These are phyloP conservation scores for Mycena alexandri DNA, from an alignment of 768 basidiomycete species.

Conservation along the genomic window DNA sequence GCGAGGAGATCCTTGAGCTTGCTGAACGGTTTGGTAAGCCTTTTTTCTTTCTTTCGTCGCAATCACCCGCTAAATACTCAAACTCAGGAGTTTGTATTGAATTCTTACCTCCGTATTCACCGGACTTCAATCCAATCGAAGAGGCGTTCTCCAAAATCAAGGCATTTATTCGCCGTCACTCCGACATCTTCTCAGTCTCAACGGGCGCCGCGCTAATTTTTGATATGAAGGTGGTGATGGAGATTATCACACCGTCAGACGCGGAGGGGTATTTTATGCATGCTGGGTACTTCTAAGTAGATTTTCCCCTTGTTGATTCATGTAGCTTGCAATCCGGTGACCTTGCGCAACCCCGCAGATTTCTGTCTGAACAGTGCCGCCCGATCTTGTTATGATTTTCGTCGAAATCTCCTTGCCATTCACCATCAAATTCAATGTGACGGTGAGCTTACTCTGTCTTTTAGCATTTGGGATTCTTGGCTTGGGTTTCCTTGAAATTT, in stretches of 20 bases:
- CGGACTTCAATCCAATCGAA: conserved; percentile 51
- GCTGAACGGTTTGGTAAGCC: conserved; percentile 37
- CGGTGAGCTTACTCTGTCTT: too few relatives aligned
- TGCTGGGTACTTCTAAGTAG: conserved; percentile 37
- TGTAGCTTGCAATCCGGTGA: too few relatives aligned
- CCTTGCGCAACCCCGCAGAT: too few relatives aligned
- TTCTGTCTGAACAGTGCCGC: too few relatives aligned
- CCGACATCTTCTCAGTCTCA: conserved; percentile 5
- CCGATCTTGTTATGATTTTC: too few relatives aligned
- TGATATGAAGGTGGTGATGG: conserved; percentile 30
- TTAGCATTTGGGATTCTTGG: too few relatives aligned
- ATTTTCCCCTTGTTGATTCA: not conserved
- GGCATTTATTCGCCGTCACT: conserved; percentile 32
- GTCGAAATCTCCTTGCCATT: too few relatives aligned
- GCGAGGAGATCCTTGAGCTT: conserved; percentile 43
- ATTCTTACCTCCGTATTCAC: conserved; percentile 49
- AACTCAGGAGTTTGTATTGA: conserved; percentile 37
- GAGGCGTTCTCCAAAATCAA: conserved; percentile 50
- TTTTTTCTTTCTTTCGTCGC: not conserved
- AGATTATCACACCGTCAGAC: conserved; percentile 30
- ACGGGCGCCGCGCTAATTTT: conserved; percentile 5
- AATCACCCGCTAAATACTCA: too few relatives aligned
- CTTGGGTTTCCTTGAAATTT: too few relatives aligned
- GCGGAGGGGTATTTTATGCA: conserved; percentile 38
- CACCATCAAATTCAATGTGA: too few relatives aligned